A percentile compares a stretch with the other conserved stretches of the same genome.
phyloP scores from a whole-genome alignment of 768 basidiomycete genomes.

The Pholiota microspora region DNA sequence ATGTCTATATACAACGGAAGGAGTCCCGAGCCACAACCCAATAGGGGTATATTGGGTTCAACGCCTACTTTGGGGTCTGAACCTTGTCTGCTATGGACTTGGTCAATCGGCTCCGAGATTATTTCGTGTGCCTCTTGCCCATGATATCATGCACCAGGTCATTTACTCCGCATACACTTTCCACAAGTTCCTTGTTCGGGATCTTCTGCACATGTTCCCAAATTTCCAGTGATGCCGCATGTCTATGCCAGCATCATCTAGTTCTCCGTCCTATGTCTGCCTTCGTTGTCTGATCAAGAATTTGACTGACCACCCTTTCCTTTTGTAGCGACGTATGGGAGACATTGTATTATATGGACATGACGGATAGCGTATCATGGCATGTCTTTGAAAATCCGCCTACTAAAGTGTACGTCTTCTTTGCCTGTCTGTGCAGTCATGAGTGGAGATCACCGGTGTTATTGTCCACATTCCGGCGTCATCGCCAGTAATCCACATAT shows the following conservation, averaged over 20 bases:
- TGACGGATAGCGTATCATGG: conserved; percentile 60
- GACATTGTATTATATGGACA: conserved; percentile 48
- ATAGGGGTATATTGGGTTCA: not conserved
- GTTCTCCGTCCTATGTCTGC: not conserved
- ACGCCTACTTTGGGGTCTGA: not conserved
- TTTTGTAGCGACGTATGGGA: conserved; percentile 66
- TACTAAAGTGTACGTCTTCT: conserved; percentile 51
- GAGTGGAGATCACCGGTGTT: no score
- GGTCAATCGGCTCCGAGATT: not conserved
- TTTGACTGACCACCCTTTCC: conserved; percentile 3
- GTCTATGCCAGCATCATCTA: no score
- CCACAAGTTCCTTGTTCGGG: no score
- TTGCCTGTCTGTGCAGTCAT: not conserved
- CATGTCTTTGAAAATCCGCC: conserved; percentile 63
- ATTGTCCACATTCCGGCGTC: no score
- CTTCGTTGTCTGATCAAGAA: not conserved
- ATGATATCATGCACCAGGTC: not conserved
- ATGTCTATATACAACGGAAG: not conserved
- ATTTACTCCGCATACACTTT: not conserved
- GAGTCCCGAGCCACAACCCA: not conserved
- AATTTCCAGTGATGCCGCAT: no score
- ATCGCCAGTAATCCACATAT: no score
- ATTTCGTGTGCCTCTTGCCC: not conserved
- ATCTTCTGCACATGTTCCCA: no score
- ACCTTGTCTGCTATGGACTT: not conserved